A percentile compares a stretch with the other conserved stretches of the same genome.
Conservation (phyloP, 352 stramenopile species). For the Phytopythium mirpurense region DNA sequence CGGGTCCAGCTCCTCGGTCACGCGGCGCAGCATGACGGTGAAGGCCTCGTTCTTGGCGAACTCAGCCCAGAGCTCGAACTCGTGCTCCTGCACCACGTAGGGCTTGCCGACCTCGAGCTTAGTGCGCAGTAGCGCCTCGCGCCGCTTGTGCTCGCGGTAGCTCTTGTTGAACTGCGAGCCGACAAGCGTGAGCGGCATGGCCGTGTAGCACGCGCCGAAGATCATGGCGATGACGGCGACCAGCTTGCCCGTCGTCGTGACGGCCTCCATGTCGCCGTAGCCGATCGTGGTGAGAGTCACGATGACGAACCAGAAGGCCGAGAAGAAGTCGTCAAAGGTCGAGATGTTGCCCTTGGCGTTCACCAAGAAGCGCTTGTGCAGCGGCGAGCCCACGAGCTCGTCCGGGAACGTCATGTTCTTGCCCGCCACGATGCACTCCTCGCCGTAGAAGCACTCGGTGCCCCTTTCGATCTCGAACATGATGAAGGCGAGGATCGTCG, state of each 20-base stretch:
- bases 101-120: slow-evolving; percentile 72
- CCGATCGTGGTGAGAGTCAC: slow-evolving; percentile 69
- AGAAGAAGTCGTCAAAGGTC: slow-evolving; percentile 78
- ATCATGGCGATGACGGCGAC: slow-evolving; percentile 76
- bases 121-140: slow-evolving; percentile 59
- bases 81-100: slow-evolving; percentile 30
- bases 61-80: slow-evolving; percentile 44
- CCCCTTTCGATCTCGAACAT: slow-evolving; percentile 81
- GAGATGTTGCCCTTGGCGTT: slow-evolving; percentile 64
- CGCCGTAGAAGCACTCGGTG: slow-evolving; percentile 69
- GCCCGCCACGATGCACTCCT: slow-evolving; percentile 48
- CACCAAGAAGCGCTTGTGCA: slow-evolving; percentile 68
- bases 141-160: slow-evolving; percentile 73
- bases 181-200: slow-evolving; percentile 75
- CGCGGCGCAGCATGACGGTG: slow-evolving; percentile 25
- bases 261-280: slow-evolving; percentile 75
- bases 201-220: slow-evolving; percentile 76
- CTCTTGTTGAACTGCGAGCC: slow-evolving; percentile 81
- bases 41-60: slow-evolving; percentile 55
- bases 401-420: slow-evolving; percentile 55
- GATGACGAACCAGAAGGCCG: slow-evolving; percentile 83
- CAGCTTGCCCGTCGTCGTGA: slow-evolving; percentile 59
- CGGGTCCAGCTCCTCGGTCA: slow-evolving; percentile 31
- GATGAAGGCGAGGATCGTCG: slow-evolving; percentile 70
- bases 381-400: slow-evolving; percentile 40